Evolutionary conservation across 495 filamentous ascomycete genomes (phyloP), one percentile per base, ranked within the genome.

Genomic region (Aspergillus leporis): DNA sequence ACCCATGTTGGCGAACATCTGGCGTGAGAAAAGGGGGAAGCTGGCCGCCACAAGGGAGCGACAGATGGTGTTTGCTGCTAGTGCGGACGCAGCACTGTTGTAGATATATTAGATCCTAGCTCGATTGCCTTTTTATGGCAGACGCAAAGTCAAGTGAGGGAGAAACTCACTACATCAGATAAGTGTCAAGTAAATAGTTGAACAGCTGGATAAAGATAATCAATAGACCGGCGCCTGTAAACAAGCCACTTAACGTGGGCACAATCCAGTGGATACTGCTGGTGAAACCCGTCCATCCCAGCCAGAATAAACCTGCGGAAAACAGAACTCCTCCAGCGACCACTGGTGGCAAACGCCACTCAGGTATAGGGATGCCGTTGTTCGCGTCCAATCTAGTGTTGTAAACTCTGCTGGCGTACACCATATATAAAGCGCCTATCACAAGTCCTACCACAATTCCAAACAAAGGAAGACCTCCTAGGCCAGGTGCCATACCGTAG

Each of bases 1-100:
- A 40, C 88, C 87, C 70, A 96, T 80, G 38, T 79, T 83, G 5
- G 85, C 71, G 70, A 92, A 93, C 89, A 94, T 91, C 64, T 92
- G 87, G 4, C 77, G 83, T 0, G 86, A 81, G 72, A 96, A 96
- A 5, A 87, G 74, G 3, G 84, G 85, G 9, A 88, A 72, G 0
- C 82, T 70, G 0, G 80, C 81, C 3, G 83, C 84, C 10, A 77
- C 66, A 0, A 86, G 58, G n/a, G 76, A 84, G 13, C 89, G 75
- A 21, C 85, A 70, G 7, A 92, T 85, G 0, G 83, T 80, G 61
- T 92, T 90, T 4, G 88, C 88, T 0, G 89, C 89, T 12, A 92
- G 69, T 0, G 88, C 90, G 2, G 81, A 86, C 0, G 90, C 90
- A 0, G 87, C 83, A 25, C 80, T 81, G 23, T n/a, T 53, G 22